Evolutionary conservation across 768 basidiomycete species (phyloP).

Genomic region (Leccinum ochraceum): DNA sequence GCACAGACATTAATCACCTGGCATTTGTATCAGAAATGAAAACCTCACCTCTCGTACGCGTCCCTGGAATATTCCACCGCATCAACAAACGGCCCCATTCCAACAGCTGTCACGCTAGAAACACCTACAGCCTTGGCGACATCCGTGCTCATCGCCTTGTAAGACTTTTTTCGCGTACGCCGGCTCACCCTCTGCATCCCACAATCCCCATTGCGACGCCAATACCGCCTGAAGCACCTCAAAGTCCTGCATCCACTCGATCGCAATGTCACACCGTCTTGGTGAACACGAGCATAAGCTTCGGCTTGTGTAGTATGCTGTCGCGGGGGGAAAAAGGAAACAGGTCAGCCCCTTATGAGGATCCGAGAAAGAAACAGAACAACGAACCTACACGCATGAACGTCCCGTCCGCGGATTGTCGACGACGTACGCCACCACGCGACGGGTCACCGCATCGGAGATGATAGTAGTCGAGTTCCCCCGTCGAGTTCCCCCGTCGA

Average conservation of each 20-base stretch:
- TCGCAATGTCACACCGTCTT: too few species aligned
- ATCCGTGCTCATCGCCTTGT: conserved; percentile 48
- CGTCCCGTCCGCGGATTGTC: conserved; percentile 96
- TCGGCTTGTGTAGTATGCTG: conserved; percentile 97
- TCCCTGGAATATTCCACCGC: conserved; percentile 85
- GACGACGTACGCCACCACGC: conserved; percentile 95
- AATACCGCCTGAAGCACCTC: conserved; percentile 83
- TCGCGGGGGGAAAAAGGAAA: background rate
- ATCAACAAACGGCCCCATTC: conserved; percentile 74
- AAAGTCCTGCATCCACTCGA: too few species aligned
- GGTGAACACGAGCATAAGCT: conserved; percentile 32
- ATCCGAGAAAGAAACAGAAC: background rate
- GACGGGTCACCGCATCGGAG: conserved; percentile 71
- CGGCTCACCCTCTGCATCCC: conserved; percentile 84
- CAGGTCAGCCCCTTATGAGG: background rate
- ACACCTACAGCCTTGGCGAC: conserved; percentile 87
- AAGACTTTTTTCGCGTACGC: conserved; percentile 99
- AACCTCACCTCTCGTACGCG: conserved; percentile 82
- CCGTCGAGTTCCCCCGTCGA: too few species aligned
- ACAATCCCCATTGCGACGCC: conserved; percentile 62
- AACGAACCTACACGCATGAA: conserved; percentile 95
- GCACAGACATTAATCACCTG: too few species aligned
- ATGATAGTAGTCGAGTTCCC: conserved; percentile 65
- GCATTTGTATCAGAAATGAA: background rate
- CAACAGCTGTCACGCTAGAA: conserved; percentile 84